A percentile compares a stretch with the other conserved stretches of the same genome.
phyloP scores from a whole-genome alignment of 225 moss, liverwort and hornwort genomes.

The Antitrichia curtipendula region DNA sequence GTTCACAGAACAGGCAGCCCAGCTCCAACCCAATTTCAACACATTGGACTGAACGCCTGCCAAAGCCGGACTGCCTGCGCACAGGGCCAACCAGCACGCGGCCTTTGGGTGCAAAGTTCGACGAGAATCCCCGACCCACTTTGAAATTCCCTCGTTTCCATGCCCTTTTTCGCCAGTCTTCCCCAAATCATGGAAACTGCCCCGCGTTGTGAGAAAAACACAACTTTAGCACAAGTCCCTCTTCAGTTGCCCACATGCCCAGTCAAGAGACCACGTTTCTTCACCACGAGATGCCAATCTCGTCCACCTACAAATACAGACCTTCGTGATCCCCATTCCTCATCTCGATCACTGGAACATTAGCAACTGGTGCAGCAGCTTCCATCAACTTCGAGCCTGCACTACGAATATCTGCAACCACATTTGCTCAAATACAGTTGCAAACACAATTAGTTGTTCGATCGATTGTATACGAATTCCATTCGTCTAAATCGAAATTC shows the following conservation, averaged over 20 bases:
- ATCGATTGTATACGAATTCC: background rate
- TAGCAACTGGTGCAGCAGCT: background rate
- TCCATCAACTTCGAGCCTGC: background rate
- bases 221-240: too few relatives aligned
- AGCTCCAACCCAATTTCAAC: background rate
- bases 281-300: background rate
- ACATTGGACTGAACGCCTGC: background rate
- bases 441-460: background rate
- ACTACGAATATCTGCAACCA: background rate
- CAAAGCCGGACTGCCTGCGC: too few relatives aligned
- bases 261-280: background rate
- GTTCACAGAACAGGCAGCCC: too few relatives aligned
- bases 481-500: background rate
- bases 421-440: background rate
- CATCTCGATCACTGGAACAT: background rate
- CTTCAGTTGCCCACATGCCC: background rate
- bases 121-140: background rate
- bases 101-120: background rate
- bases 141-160: background rate
- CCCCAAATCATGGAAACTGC: background rate
- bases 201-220: background rate
- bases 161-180: background rate
- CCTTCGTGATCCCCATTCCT: background rate
- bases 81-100: background rate
- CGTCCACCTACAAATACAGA: background rate